Percentiles rank a stretch among this genome's conserved stretches.
These are phyloP conservation scores for Colletotrichum spaethianum DNA, from an alignment of 2,329 filamentous ascomycete genomes.

Conservation along the genomic window DNA sequence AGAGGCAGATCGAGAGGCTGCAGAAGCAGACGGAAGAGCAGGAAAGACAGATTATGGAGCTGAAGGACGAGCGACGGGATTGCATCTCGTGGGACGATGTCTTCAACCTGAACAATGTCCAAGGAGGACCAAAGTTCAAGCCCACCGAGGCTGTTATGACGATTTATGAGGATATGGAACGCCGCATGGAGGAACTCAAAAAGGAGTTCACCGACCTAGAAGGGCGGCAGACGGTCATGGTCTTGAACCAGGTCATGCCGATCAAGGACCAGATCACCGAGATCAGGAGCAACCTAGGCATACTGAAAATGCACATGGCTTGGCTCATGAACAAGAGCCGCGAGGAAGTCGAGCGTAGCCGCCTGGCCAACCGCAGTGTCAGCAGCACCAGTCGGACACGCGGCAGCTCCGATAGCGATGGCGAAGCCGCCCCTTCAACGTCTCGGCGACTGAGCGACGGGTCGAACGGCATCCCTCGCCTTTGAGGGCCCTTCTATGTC, in stretches of 20 bases:
- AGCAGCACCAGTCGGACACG: conserved; percentile 45
- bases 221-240: conserved; percentile 71
- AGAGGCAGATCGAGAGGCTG: conserved; percentile 62
- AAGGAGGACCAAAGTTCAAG: conserved; percentile 37
- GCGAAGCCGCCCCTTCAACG: conserved; percentile 41
- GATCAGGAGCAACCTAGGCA: conserved; percentile 69
- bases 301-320: conserved; percentile 72
- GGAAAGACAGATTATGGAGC: conserved; percentile 52
- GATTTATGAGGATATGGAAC: conserved; percentile 43
- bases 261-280: conserved; percentile 76
- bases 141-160: conserved; percentile 43
- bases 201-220: conserved; percentile 71
- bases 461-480: conserved; percentile 52
- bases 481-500: conserved; percentile 48
- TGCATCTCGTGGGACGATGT: conserved; percentile 40
- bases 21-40: conserved; percentile 52
- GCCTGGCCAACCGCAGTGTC: conserved; percentile 46
- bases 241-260: conserved; percentile 73
- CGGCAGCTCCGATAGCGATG: conserved; percentile 45
- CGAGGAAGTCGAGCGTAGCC: conserved; percentile 57
- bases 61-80: conserved; percentile 45
- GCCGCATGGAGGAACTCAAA: conserved; percentile 68
- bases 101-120: conserved; percentile 34
- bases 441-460: conserved; percentile 49
- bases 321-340: conserved; percentile 69